Evolutionary conservation across 192 early-diverging fungal genomes (phyloP).

Genomic region (Radiomyces spectabilis): DNA sequence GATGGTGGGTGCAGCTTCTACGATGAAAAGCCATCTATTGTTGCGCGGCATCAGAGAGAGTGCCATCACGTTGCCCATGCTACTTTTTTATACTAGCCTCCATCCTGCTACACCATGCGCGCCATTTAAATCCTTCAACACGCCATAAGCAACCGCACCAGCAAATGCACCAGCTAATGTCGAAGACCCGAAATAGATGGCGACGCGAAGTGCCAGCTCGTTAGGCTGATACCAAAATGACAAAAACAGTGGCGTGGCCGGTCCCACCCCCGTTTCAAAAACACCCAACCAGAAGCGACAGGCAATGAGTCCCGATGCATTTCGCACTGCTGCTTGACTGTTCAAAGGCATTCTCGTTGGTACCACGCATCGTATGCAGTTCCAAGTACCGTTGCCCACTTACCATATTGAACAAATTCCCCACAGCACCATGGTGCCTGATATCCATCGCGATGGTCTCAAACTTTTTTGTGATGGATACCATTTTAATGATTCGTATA

Average conservation of each 20-base stretch:
- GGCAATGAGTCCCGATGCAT: conserved; percentile 16
- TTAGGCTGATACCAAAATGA: conserved; percentile 19
- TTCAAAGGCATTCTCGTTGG: neutral
- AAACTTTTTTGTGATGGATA: too few relatives aligned
- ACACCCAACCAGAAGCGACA: conserved; percentile 18
- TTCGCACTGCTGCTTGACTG: conserved; percentile 14
- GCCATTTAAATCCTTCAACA: conserved; percentile 40
- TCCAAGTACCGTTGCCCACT: neutral
- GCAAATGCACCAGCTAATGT: conserved; percentile 70
- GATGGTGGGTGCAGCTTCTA: conserved; percentile 59
- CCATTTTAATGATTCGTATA: too few relatives aligned
- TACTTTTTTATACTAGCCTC: conserved; percentile 21
- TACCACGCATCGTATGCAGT: neutral
- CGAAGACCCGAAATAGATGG: conserved; percentile 61
- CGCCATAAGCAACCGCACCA: conserved; percentile 65
- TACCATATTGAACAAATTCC: conserved; percentile 20
- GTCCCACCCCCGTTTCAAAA: conserved; percentile 18
- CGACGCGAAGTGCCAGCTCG: conserved; percentile 25
- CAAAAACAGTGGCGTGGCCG: conserved; percentile 7
- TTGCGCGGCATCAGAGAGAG: too few relatives aligned
- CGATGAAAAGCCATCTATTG: conserved; percentile 57
- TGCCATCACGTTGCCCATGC: conserved; percentile 2
- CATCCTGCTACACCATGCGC: conserved; percentile 49
- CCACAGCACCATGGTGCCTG: conserved; percentile 22
- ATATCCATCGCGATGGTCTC: conserved; percentile 19